Evolutionary conservation across 768 basidiomycete species (phyloP).

Genomic region (Hortiboletus campestris): DNA sequence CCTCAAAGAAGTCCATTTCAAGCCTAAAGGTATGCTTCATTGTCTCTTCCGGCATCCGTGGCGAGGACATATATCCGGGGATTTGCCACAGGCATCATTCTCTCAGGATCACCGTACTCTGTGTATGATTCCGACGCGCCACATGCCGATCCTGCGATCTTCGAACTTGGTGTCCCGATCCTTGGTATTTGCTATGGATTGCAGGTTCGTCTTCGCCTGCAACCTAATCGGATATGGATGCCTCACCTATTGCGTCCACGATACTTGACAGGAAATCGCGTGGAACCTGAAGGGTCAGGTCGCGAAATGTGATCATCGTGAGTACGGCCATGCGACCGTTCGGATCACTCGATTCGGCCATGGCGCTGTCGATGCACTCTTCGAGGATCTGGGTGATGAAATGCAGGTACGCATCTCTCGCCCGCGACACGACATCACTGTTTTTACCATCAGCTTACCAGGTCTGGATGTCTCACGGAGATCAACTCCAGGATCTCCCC

Average conservation of each 20-base stretch:
- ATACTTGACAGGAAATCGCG: constrained; percentile 75
- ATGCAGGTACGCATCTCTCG: constrained; percentile 62
- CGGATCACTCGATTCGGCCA: constrained; percentile 63
- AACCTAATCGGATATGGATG: neutral
- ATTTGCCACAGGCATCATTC: constrained; percentile 70
- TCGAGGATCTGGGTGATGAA: constrained; percentile 82
- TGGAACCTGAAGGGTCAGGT: constrained; percentile 85
- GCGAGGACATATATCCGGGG: neutral
- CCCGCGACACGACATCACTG: neutral
- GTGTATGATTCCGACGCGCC: constrained; percentile 93
- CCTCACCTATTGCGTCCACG: neutral
- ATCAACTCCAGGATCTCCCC: constrained; percentile 83
- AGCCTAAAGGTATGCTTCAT: constrained; percentile 77
- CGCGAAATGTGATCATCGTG: constrained; percentile 83
- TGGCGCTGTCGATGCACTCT: constrained; percentile 68
- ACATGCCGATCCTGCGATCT: constrained; percentile 90
- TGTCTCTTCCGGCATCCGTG: neutral
- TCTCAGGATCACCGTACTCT: constrained; percentile 97
- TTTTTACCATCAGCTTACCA: constrained; percentile 32
- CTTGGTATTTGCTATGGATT: constrained; percentile 98
- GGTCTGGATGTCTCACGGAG: constrained; percentile 99
- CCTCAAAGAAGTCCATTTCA: constrained; percentile 84
- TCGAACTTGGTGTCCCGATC: constrained; percentile 84
- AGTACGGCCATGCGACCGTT: constrained; percentile 91
- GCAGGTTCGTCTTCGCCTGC: constrained; percentile 52